phyloP scores from a whole-genome alignment of 2,329 filamentous ascomycete genomes.

The Fusarium foetens region DNA sequence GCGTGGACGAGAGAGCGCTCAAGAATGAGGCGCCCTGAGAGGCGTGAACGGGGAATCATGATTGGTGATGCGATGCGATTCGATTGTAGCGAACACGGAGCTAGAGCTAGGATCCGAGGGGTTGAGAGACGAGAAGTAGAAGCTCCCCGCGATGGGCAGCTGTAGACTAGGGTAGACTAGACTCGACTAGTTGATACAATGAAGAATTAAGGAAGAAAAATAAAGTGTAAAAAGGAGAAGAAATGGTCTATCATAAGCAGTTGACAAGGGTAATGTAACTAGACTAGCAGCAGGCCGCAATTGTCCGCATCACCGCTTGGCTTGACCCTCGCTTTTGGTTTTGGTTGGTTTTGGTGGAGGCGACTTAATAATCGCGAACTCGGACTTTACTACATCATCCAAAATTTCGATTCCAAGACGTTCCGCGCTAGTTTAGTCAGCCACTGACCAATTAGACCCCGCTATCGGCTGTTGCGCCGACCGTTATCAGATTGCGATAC shows the following conservation, averaged over 20 bases:
- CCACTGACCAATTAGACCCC: slow-evolving; percentile 13
- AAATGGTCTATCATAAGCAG: slow-evolving; percentile 16
- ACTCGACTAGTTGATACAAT: slow-evolving; percentile 1
- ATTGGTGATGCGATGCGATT: slow-evolving; percentile 15
- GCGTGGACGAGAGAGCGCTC: slow-evolving; percentile 48
- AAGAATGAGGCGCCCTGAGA: slow-evolving; percentile 53
- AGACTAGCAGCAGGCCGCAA: slow-evolving; percentile 36
- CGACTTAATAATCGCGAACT: slow-evolving; percentile 49
- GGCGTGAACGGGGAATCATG: slow-evolving; percentile 56
- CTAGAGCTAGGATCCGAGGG: slow-evolving; percentile 25
- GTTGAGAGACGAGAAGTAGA: slow-evolving; percentile 10
- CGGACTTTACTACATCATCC: slow-evolving; percentile 46
- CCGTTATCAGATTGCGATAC: slow-evolving; percentile 38
- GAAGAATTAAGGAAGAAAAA: slow-evolving; percentile 29
- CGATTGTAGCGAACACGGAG: slow-evolving; percentile 29
- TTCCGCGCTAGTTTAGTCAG: slow-evolving; percentile 28
- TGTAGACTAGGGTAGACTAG: background rate
- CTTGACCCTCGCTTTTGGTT: slow-evolving; percentile 1
- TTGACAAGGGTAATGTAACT: slow-evolving; percentile 14
- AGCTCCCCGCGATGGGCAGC: slow-evolving; percentile 44
- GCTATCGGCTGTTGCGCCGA: slow-evolving; percentile 20
- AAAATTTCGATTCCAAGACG: slow-evolving; percentile 44
- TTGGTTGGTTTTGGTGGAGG: slow-evolving; percentile 38
- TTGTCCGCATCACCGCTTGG: slow-evolving; percentile 47
- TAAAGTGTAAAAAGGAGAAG: slow-evolving; percentile 10